These are phyloP conservation scores for Fremontodendron californicum DNA, from an alignment of 345 rosid species.

Conservation along the genomic window DNA sequence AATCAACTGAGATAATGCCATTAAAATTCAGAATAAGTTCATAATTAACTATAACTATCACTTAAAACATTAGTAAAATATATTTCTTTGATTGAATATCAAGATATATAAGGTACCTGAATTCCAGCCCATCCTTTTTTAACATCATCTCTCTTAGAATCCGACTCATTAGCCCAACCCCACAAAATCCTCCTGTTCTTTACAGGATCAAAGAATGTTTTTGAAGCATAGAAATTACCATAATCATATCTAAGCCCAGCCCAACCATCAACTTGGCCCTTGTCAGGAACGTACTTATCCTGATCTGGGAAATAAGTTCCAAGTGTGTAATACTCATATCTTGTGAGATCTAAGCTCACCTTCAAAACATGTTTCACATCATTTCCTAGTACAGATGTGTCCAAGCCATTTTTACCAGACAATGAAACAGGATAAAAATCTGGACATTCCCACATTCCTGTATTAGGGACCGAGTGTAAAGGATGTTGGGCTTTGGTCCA, in stretches of 20 bases:
- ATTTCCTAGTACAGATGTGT: constrained; percentile 15
- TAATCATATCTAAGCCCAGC: constrained; percentile 68
- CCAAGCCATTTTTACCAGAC: constrained; percentile 40
- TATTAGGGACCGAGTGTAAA: constrained; percentile 32
- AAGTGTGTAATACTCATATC: constrained; percentile 67
- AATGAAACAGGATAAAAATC: constrained; percentile 66
- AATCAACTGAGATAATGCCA: constrained; percentile 22
- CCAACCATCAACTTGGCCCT: constrained; percentile 54
- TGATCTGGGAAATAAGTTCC: constrained; percentile 40
- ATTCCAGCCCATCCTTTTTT: constrained; percentile 81
- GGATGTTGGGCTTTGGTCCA: constrained; percentile 73
- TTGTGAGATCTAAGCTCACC: constrained; percentile 66
- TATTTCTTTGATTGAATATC: not conserved
- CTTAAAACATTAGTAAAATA: not conserved
- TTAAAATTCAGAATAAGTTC: not conserved
- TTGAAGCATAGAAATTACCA: constrained; percentile 85
- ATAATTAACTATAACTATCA: not conserved
- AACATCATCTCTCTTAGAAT: constrained; percentile 29
- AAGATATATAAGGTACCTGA: constrained; percentile 42
- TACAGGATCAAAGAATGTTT: constrained; percentile 58
- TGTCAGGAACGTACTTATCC: constrained; percentile 55
- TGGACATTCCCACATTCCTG: constrained; percentile 92
- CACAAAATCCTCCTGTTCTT: constrained; percentile 57
- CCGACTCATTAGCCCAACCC: constrained; percentile 90
- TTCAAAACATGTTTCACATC: constrained; percentile 55